phyloP scores from a whole-genome alignment of 2,329 filamentous ascomycete genomes.

The Colletotrichum cereale region DNA sequence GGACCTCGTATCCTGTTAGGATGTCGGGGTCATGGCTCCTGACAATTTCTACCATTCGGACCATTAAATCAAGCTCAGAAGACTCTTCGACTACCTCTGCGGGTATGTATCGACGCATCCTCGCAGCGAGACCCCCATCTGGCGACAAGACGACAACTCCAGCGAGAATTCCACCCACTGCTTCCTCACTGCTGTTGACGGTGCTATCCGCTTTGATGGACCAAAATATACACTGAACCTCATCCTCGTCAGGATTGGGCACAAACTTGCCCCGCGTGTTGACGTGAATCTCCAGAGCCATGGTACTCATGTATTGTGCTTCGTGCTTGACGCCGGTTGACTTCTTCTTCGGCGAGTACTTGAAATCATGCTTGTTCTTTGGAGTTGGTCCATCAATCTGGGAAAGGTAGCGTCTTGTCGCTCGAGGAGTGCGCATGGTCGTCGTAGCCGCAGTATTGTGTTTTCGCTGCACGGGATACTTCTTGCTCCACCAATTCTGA shows the following conservation, averaged over 20 bases:
- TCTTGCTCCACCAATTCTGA: constrained; percentile 71
- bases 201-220: constrained; percentile 82
- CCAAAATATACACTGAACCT: constrained; percentile 92
- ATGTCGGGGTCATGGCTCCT: constrained; percentile 89
- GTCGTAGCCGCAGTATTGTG: constrained; percentile 36
- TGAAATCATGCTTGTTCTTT: constrained; percentile 83
- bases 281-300: constrained; percentile 94
- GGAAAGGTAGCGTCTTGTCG: constrained; percentile 66
- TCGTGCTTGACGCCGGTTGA: constrained; percentile 85
- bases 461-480: constrained; percentile 41
- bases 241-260: constrained; percentile 91
- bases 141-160: constrained; percentile 82
- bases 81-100: constrained; percentile 79
- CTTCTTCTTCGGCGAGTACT: constrained; percentile 82
- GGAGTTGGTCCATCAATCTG: constrained; percentile 93
- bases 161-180: constrained; percentile 63
- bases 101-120: constrained; percentile 71
- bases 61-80: constrained; percentile 87
- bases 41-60: constrained; percentile 88
- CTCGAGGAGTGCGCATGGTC: constrained; percentile 37
- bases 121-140: constrained; percentile 68
- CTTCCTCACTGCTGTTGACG: constrained; percentile 60
- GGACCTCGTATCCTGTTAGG: constrained; percentile 93
- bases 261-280: constrained; percentile 85
- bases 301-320: constrained; percentile 93